Conservation (phyloP, 805 yeast genomes). For the Ogataea henricii region DNA sequence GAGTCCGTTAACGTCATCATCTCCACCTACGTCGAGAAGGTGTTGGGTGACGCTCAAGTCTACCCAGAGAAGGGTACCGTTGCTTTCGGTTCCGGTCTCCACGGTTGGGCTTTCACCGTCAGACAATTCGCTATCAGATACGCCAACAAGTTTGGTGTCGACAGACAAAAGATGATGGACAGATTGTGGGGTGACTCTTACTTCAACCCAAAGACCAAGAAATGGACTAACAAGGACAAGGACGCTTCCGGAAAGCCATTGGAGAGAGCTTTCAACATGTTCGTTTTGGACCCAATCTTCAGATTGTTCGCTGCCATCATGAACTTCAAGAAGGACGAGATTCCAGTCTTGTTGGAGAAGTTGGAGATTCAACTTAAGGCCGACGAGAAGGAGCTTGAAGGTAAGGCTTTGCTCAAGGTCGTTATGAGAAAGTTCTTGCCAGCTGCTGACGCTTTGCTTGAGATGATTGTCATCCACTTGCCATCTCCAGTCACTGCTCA, state of each 20-base stretch:
- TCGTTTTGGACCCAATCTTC: conserved; percentile 98
- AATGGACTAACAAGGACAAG: conserved; percentile 95
- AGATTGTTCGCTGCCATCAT: conserved; percentile 94
- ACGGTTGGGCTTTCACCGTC: conserved; percentile 99
- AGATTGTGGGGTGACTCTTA: conserved; percentile 99
- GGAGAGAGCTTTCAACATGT: conserved; percentile 99
- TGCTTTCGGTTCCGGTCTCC: conserved; percentile 99
- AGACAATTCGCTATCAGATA: conserved; percentile 98
- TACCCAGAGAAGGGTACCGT: conserved; percentile 99
- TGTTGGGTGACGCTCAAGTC: conserved; percentile 94
- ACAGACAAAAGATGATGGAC: conserved; percentile 96
- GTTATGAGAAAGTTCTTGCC: conserved; percentile 99
- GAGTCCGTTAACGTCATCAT: conserved; percentile 99
- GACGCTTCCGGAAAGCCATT: conserved; percentile 94
- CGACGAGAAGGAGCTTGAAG: conserved; percentile 98
- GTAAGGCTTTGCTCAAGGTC: conserved; percentile 96
- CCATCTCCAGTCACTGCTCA: conserved; percentile 99
- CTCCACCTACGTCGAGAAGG: conserved; percentile 89
- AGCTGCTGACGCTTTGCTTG: conserved; percentile 99
- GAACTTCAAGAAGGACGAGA: conserved; percentile 99
- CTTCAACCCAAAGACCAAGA: conserved; percentile 99
- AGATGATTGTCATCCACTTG: conserved; percentile 97
- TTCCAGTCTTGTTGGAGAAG: conserved; percentile 87
- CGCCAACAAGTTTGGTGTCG: conserved; percentile 99
- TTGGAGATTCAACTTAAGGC: conserved; percentile 91